phyloP scores from a whole-genome alignment of 495 filamentous ascomycete species.

The Hypomontagnella monticulosa region DNA sequence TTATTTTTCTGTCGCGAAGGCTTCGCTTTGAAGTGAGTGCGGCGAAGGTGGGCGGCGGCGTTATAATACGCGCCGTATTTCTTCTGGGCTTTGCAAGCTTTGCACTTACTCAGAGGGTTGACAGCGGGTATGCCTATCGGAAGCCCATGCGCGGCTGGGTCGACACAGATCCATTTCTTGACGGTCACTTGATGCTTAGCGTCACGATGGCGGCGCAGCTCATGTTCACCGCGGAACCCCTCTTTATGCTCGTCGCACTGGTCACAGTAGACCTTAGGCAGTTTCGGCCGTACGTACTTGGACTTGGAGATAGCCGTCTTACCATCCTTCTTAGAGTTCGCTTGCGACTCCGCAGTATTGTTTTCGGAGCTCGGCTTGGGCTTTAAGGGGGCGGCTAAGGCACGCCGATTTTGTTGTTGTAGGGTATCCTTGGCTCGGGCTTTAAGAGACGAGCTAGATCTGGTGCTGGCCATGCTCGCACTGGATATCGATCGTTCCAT shows the following conservation, averaged over 20 bases:
- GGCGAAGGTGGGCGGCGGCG: slow-evolving; percentile 88
- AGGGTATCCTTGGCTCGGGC: slow-evolving; percentile 56
- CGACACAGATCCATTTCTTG: slow-evolving; percentile 80
- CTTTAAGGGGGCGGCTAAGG: slow-evolving; percentile 46
- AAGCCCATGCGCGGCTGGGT: slow-evolving; percentile 50
- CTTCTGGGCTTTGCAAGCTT: slow-evolving; percentile 81
- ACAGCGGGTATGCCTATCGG: slow-evolving; percentile 58
- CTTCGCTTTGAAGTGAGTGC: slow-evolving; percentile 79
- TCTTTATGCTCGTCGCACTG: slow-evolving; percentile 80
- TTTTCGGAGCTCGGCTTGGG: slow-evolving; percentile 51
- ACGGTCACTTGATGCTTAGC: slow-evolving; percentile 77
- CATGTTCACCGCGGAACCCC: slow-evolving; percentile 93
- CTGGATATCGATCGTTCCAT: slow-evolving; percentile 59
- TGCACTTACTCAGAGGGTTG: slow-evolving; percentile 82
- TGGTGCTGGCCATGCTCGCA: slow-evolving; percentile 54
- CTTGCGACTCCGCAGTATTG: slow-evolving; percentile 34
- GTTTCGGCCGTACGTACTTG: slow-evolving; percentile 76
- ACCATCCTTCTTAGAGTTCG: slow-evolving; percentile 48
- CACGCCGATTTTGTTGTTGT: slow-evolving; percentile 46
- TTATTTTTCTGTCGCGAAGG: slow-evolving; percentile 54
- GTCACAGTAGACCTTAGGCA: slow-evolving; percentile 77
- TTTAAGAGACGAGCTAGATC: slow-evolving; percentile 50
- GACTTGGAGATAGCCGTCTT: slow-evolving; percentile 72
- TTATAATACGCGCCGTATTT: slow-evolving; percentile 95
- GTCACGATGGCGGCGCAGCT: slow-evolving; percentile 86